Percentiles rank a stretch among this genome's conserved stretches.
These are phyloP conservation scores for Nasturtium officinale DNA, from an alignment of 345 rosid species.

Conservation along the genomic window DNA sequence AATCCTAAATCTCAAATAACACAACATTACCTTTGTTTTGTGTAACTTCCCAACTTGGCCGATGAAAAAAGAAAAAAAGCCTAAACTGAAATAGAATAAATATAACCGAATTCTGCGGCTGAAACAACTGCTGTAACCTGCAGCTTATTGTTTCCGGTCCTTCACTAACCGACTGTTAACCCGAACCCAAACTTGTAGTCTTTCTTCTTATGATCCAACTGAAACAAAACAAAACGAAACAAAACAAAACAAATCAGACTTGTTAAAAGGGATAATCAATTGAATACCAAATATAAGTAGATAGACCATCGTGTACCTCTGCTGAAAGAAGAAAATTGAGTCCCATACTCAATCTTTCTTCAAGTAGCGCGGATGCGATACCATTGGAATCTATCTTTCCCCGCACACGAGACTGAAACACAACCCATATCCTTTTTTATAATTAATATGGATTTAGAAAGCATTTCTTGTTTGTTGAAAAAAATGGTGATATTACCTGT, in stretches of 20 bases:
- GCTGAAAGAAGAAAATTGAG: conserved; percentile 87
- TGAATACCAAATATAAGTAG: neutral
- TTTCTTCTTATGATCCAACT: conserved; percentile 92
- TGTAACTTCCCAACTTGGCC: conserved; percentile 25
- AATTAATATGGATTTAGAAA: neutral
- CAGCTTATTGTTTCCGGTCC: conserved; percentile 23
- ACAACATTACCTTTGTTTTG: conserved; percentile 20
- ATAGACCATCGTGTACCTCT: conserved; percentile 57
- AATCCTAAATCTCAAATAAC: conserved; percentile 32
- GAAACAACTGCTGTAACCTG: conserved; percentile 25
- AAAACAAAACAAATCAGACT: conserved; percentile 7
- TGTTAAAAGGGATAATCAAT: neutral
- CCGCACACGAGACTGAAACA: conserved; percentile 81
- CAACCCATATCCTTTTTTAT: neutral
- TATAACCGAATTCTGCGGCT: conserved; percentile 15
- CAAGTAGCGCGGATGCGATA: conserved; percentile 71
- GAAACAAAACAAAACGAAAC: conserved; percentile 25
- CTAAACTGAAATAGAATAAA: conserved; percentile 42
- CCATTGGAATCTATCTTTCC: conserved; percentile 98
- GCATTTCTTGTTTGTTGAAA: neutral
- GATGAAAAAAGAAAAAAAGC: conserved; percentile 13
- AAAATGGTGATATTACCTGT: conserved; percentile 67
- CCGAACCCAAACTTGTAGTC: conserved; percentile 97
- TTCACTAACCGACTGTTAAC: conserved; percentile 72
- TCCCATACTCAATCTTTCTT: conserved; percentile 92